A percentile compares a stretch with the other conserved stretches of the same genome.
Conservation (phyloP, 306 rosid genomes). For the Glycine tomentella region DNA sequence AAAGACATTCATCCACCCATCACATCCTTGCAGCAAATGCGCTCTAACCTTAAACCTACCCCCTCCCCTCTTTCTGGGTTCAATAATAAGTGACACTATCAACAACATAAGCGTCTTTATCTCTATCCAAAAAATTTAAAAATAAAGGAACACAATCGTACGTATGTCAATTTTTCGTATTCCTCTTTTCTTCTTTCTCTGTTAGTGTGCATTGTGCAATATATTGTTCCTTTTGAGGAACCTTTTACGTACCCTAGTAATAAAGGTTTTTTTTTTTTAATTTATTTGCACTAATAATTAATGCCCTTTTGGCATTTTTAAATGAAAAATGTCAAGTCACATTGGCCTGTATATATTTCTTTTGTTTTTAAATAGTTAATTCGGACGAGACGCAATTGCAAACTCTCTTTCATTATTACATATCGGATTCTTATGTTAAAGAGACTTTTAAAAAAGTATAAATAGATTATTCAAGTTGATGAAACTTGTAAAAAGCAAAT, state of each 20-base stretch:
- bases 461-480: neutral
- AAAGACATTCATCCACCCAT: constrained; percentile 51
- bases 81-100: constrained; percentile 2
- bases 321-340: neutral
- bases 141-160: constrained; percentile 12
- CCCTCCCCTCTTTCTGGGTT: neutral
- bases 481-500: constrained; percentile 5
- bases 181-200: constrained; percentile 5
- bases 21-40: constrained; percentile 48
- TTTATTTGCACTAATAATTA: neutral
- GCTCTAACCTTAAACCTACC: constrained; percentile 46
- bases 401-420: neutral
- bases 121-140: neutral
- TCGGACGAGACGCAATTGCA: constrained; percentile 12
- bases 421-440: constrained; percentile 1
- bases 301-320: neutral
- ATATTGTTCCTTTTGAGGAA: constrained; percentile 15
- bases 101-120: constrained; percentile 14
- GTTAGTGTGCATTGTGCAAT: neutral
- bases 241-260: constrained; percentile 1
- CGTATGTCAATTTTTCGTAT: neutral
- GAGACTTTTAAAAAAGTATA: neutral
- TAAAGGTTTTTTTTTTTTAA: neutral
- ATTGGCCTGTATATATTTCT: neutral
- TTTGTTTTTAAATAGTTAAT: neutral